A percentile compares a stretch with the other conserved stretches of the same genome.
These are phyloP conservation scores for Kwoniella pini DNA, from an alignment of 768 basidiomycete species.

Conservation along the genomic window DNA sequence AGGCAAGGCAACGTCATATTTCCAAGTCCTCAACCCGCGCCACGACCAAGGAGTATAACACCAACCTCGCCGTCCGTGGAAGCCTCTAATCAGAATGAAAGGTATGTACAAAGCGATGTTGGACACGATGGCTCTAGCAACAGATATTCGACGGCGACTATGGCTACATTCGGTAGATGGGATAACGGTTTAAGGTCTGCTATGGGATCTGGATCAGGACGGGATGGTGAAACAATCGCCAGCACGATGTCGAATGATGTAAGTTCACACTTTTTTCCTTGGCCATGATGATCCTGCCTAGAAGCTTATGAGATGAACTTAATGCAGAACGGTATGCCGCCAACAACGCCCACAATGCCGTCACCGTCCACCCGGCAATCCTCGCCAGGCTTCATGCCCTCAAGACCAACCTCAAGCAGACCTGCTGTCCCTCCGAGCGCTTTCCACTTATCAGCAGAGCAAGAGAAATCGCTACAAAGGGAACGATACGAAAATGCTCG, in stretches of 20 bases:
- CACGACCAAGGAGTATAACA: constrained; percentile 8
- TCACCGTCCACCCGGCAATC: constrained; percentile 15
- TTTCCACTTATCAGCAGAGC: constrained; percentile 28
- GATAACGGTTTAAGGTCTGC: constrained; percentile 23
- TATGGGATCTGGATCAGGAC: constrained; percentile 6
- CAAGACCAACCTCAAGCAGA: constrained; percentile 1
- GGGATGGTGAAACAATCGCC: not conserved
- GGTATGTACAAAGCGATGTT: constrained; percentile 24
- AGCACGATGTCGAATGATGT: constrained; percentile 15
- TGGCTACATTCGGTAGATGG: constrained; percentile 37
- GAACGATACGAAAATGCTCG: constrained; percentile 34
- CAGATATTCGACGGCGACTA: constrained; percentile 25
- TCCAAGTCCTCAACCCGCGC: constrained; percentile 24
- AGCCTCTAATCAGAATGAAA: not conserved
- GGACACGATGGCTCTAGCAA: constrained; percentile 22
- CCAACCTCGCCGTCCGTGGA: constrained; percentile 8
- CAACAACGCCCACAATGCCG: constrained; percentile 7
- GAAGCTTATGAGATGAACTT: not conserved
- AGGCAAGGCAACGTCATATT: constrained; percentile 13
- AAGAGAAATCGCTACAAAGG: constrained; percentile 18
- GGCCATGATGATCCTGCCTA: not conserved
- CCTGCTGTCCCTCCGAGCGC: constrained; percentile 5
- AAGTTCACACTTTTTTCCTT: not conserved
- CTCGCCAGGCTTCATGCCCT: constrained; percentile 1
- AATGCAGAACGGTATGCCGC: constrained; percentile 2